Evolutionary conservation across 495 filamentous ascomycete species (phyloP), one percentile per base, ranked within the genome.

Genomic region (Hypoxylon intermedium): DNA sequence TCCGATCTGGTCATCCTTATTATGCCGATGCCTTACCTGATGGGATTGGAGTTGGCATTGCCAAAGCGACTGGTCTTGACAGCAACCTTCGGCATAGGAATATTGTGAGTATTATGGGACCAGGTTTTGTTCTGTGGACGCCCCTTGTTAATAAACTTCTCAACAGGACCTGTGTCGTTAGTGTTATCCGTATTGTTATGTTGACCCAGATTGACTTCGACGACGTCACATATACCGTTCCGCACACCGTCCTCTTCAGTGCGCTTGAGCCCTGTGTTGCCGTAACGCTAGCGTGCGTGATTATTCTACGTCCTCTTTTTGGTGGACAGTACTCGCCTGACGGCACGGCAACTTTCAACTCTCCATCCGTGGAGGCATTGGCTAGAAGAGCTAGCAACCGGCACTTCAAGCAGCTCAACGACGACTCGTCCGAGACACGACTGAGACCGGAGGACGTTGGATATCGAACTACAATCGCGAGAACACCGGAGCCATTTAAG

Each of bases 351-450:
- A 44, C 53, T 18, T 67, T 43, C 26, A 45, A 31, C 15, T 41
- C 16, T 5, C 48, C 56, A 12, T 43, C 62, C 19, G 47, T 45
- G 9, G 56, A 51, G 4, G 52, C 58, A 1, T 2, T 58, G 13
- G 31, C 63, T 21, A 61, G 48, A 19, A 67, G 44, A 31, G 54
- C 47, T 1, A 67, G 59, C 16, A 65, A 11, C 21, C 60, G 68
- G 7, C 58, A 51, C 2, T 69, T 71, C 34, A 63, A 62, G 43
- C 62, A 68, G 38, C 58, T 71, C 45, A 67, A 48, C 47, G 69
- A 71, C 37, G 53, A 71, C 57, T 58, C 68, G 34, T 71, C 69
- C 15, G 66, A 68, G 51, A 68, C 62, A 11, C 69, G 67, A 34
- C 53, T 71, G 11, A 55, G 57, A 15, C 69, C 69, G 0, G 63